phyloP scores from a whole-genome alignment of 2,329 filamentous ascomycete species.

The Aspergillus bombycis region DNA sequence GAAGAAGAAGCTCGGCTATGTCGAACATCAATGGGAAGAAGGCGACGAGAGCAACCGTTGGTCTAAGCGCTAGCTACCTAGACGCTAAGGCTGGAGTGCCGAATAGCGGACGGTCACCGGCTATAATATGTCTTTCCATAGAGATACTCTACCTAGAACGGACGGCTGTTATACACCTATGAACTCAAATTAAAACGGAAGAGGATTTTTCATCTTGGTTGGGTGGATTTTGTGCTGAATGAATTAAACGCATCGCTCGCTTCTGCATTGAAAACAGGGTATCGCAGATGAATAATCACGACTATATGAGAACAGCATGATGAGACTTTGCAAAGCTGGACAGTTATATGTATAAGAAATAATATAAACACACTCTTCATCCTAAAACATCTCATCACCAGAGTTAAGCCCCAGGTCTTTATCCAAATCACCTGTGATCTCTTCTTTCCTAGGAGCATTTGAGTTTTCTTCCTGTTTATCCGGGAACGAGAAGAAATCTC shows the following conservation, averaged over 20 bases:
- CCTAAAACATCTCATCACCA: constrained; percentile 34
- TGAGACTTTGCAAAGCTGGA: not conserved
- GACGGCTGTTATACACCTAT: not conserved
- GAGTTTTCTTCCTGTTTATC: constrained; percentile 21
- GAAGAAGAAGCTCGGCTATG: constrained; percentile 83
- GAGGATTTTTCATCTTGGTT: not conserved
- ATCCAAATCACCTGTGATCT: constrained; percentile 43
- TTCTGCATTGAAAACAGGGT: not conserved
- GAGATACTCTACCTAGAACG: constrained; percentile 1
- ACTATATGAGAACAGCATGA: not conserved
- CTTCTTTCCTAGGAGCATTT: constrained; percentile 15
- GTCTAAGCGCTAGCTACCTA: constrained; percentile 51
- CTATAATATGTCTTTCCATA: not conserved
- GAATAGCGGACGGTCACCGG: not conserved
- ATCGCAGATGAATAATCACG: not conserved
- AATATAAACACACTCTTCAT: not conserved
- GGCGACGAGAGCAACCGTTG: constrained; percentile 85
- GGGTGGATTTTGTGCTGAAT: not conserved
- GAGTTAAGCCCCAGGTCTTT: constrained; percentile 39
- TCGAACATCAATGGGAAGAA: constrained; percentile 79
- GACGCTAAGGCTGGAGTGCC: not conserved
- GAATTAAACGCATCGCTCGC: not conserved
- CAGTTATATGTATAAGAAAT: not conserved
- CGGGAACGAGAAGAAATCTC: constrained; percentile 26
- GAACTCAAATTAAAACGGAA: not conserved